Evolutionary conservation across 176 grass and related monocot genomes (phyloP).

Genomic region (Alloteropsis semialata): DNA sequence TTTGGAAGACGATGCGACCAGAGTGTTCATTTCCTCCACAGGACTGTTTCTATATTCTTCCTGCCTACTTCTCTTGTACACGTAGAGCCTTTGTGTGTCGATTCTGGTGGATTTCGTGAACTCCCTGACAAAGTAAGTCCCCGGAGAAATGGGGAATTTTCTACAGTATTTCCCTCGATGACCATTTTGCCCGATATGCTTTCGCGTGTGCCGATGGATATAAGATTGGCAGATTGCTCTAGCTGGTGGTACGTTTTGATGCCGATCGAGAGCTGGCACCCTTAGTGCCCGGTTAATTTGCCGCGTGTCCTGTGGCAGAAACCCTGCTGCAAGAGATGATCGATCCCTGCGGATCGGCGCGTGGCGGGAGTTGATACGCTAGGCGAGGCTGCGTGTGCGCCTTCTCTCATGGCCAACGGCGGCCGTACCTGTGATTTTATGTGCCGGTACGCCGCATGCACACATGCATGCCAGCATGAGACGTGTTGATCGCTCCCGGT

Average conservation of each 20-base stretch:
- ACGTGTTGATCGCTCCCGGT: neutral
- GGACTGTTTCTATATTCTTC: neutral
- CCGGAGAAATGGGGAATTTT: slow-evolving; percentile 44
- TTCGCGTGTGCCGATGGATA: neutral
- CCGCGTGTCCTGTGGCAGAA: neutral
- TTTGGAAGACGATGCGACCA: neutral
- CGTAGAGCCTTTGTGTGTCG: neutral
- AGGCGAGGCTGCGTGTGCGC: neutral
- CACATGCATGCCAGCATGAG: too few species aligned
- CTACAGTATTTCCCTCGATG: slow-evolving; percentile 27
- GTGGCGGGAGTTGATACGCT: neutral
- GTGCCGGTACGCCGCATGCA: slow-evolving; percentile 20
- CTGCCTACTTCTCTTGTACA: neutral
- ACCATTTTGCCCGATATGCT: neutral
- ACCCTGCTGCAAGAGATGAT: neutral
- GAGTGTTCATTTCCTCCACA: neutral
- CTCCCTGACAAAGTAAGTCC: neutral
- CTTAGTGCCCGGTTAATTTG: neutral
- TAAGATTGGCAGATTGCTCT: neutral
- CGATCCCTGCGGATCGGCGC: slow-evolving; percentile 4
- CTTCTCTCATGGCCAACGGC: neutral
- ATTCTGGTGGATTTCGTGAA: neutral
- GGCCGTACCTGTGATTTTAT: slow-evolving; percentile 54
- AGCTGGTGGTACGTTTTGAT: neutral
- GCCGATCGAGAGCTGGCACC: neutral